Evolutionary conservation across 768 basidiomycete genomes (phyloP).

Genomic region (Psilocybe azurescens): DNA sequence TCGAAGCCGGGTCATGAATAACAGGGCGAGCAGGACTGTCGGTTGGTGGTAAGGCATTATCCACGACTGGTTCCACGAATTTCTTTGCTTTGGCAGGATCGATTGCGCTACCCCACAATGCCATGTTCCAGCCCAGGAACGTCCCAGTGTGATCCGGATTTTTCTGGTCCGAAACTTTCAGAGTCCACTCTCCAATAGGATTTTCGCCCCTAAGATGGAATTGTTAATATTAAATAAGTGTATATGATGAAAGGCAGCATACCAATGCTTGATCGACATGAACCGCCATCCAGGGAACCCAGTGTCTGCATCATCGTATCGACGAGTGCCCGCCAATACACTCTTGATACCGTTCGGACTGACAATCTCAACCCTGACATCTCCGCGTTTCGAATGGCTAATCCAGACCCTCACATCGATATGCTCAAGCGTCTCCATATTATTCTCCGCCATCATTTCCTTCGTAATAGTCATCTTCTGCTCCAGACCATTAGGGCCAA

Average conservation of each 20-base stretch:
- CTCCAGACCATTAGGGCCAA: constrained; percentile 64
- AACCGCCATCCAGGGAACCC: constrained; percentile 95
- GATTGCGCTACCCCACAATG: constrained; percentile 86
- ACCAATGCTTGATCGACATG: constrained; percentile 98
- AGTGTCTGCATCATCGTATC: constrained; percentile 61
- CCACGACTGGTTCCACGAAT: constrained; percentile 61
- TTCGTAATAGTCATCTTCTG: constrained; percentile 68
- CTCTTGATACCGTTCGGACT: constrained; percentile 89
- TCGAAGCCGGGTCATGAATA: constrained; percentile 31
- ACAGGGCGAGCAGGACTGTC: constrained; percentile 42
- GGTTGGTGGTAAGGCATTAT: constrained; percentile 51
- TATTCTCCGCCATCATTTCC: constrained; percentile 68
- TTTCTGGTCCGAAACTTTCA: constrained; percentile 80
- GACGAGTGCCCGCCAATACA: constrained; percentile 76
- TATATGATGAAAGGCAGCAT: constrained; percentile 26
- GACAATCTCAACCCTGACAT: constrained; percentile 86
- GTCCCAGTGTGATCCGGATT: constrained; percentile 54
- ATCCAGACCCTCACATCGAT: constrained; percentile 94
- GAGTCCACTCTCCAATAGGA: constrained; percentile 88
- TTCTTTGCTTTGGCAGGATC: constrained; percentile 69
- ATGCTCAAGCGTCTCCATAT: constrained; percentile 91
- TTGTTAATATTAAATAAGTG: neutral
- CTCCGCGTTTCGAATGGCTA: constrained; percentile 80
- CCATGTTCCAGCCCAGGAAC: constrained; percentile 91
- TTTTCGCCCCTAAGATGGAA: constrained; percentile 79